Conservation (phyloP, 2,329 filamentous ascomycete genomes). For the Clonostachys chloroleuca region DNA sequence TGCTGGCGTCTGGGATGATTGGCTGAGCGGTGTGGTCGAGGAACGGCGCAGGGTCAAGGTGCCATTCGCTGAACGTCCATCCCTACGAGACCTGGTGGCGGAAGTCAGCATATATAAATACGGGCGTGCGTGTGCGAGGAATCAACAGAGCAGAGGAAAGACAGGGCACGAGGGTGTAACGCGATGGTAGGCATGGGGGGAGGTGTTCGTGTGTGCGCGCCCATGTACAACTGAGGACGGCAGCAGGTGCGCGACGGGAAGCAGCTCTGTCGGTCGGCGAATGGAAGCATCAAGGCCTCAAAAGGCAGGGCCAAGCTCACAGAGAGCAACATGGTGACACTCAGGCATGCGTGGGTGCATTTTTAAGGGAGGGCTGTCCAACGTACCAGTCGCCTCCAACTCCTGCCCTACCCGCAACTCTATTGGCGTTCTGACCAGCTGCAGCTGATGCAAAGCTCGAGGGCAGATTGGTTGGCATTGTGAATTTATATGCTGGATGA, state of each 20-base stretch:
- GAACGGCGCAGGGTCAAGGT: conserved; percentile 62
- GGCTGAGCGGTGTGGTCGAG: conserved; percentile 50
- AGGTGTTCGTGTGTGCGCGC: too few relatives aligned
- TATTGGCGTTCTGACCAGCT: conserved; percentile 66
- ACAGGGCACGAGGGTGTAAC: conserved; percentile 4
- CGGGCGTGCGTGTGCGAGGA: background rate
- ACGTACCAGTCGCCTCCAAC: conserved; percentile 71
- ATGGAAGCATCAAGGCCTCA: too few relatives aligned
- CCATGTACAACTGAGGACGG: background rate
- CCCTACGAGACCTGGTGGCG: conserved; percentile 48
- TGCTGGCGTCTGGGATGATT: conserved; percentile 28
- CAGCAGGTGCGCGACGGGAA: background rate
- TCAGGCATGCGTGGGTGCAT: background rate
- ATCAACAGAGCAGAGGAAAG: conserved; percentile 1
- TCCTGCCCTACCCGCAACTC: conserved; percentile 49
- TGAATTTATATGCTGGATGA: background rate
- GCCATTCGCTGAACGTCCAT: conserved; percentile 54
- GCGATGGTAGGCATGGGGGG: background rate
- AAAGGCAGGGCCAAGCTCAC: background rate
- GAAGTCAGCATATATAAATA: background rate
- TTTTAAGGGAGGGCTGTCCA: background rate
- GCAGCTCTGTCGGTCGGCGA: background rate
- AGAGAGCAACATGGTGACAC: conserved; percentile 1
- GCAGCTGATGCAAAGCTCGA: conserved; percentile 83
- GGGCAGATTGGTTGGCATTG: conserved; percentile 70